phyloP scores from a whole-genome alignment of 2,329 filamentous ascomycete genomes.

The Calonectria fujianensis region DNA sequence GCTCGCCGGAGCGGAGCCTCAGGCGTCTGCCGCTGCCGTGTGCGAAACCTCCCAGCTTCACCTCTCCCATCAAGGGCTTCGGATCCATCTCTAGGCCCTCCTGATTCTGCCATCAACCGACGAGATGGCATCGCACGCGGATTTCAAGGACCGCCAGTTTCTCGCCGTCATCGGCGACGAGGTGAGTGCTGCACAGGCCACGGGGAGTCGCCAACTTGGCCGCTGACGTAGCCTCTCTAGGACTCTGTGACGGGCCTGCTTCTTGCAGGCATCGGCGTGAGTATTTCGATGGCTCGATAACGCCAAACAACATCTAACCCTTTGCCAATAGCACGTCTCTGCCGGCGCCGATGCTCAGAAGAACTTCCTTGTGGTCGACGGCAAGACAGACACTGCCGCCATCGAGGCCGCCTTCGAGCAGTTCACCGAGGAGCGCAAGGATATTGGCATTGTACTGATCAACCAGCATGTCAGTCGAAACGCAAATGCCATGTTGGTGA shows the following conservation, averaged over 20 bases:
- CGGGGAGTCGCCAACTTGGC: constrained; percentile 18
- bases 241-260: constrained; percentile 97
- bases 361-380: constrained; percentile 98
- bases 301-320: constrained; percentile 2
- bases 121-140: constrained; percentile 71
- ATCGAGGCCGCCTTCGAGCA: constrained; percentile 94
- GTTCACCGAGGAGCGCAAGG: constrained; percentile 93
- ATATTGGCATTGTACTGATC: constrained; percentile 96
- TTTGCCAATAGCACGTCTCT: constrained; percentile 84
- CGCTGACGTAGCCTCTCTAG: constrained; percentile 69
- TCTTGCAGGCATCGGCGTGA: constrained; percentile 94
- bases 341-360: constrained; percentile 91
- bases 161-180: constrained; percentile 98
- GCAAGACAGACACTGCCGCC: constrained; percentile 89
- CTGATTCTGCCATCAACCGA: constrained; percentile 29
- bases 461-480: constrained; percentile 89
- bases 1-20: constrained; percentile 52
- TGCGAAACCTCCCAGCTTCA: constrained; percentile 44
- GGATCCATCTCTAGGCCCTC: constrained; percentile 33
- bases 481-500: not conserved
- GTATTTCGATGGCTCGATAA: constrained; percentile 51
- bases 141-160: constrained; percentile 92
- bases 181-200: constrained; percentile 67
- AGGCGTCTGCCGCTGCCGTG: constrained; percentile 45
- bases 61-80: constrained; percentile 42